Conservation (phyloP, 163 green algal genomes). For the Volvox carteri region DNA sequence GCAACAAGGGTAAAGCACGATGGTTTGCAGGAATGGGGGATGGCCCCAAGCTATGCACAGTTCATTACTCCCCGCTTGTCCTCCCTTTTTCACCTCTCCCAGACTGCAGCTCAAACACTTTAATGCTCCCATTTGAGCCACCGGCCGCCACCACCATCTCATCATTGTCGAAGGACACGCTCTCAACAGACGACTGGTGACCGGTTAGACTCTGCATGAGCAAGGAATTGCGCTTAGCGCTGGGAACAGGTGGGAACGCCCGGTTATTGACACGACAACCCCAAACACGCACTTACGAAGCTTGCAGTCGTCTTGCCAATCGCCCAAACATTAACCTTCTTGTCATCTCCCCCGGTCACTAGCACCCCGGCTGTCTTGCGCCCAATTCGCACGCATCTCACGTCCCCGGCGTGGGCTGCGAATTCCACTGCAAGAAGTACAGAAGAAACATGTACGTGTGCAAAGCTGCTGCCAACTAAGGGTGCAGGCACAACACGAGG, state of each 20-base stretch:
- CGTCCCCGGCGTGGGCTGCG: conserved; percentile 77
- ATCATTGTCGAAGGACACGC: conserved; percentile 84
- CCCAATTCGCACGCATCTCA: conserved; percentile 88
- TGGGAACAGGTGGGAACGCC: neutral
- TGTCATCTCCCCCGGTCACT: conserved; percentile 90
- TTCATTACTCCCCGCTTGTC: neutral
- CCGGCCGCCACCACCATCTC: conserved; percentile 86
- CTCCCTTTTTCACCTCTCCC: conserved; percentile 69
- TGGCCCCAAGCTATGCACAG: no score
- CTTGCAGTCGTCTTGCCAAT: conserved; percentile 79
- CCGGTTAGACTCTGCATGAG: conserved; percentile 78
- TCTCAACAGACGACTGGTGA: conserved; percentile 81
- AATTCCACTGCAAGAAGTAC: conserved; percentile 81
- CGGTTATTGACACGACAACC: neutral
- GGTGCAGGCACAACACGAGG: neutral
- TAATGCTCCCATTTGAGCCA: conserved; percentile 79
- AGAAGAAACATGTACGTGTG: no score
- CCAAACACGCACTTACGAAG: conserved; percentile 63
- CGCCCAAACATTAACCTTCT: conserved; percentile 89
- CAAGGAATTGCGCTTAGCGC: neutral
- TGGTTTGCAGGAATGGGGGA: no score
- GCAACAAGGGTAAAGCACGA: no score
- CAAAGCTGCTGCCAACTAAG: neutral
- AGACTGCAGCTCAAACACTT: conserved; percentile 87
- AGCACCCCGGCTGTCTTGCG: conserved; percentile 81